A percentile compares a stretch with the other conserved stretches of the same genome.
Evolutionary conservation across 768 basidiomycete genomes (phyloP).

Genomic region (Calocybe gangraenosa): DNA sequence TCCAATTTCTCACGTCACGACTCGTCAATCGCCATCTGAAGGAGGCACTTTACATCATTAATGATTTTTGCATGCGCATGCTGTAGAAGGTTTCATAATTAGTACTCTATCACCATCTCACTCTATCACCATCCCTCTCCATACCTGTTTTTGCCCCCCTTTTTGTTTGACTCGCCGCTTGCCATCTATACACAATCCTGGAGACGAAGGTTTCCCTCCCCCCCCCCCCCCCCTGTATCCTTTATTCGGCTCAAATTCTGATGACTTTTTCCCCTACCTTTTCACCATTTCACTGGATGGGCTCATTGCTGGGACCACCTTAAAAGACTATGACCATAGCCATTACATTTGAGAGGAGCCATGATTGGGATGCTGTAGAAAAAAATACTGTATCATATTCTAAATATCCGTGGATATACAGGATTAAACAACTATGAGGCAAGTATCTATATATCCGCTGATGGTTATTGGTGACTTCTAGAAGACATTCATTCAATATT

Average conservation of each 20-base stretch:
- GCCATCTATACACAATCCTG: background rate
- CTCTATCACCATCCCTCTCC: slow-evolving; percentile 3
- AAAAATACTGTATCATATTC: no score
- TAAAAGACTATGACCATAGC: no score
- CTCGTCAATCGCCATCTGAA: slow-evolving; percentile 57
- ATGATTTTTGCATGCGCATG: slow-evolving; percentile 57
- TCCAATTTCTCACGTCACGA: slow-evolving; percentile 28
- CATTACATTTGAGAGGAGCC: no score
- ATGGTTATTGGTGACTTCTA: no score
- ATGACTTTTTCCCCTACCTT: slow-evolving; percentile 7
- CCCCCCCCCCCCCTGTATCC: slow-evolving; percentile 16
- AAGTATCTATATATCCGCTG: no score
- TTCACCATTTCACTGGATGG: background rate
- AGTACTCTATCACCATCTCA: slow-evolving; percentile 15
- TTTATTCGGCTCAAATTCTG: slow-evolving; percentile 15
- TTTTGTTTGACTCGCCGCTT: slow-evolving; percentile 3
- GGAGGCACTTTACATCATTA: slow-evolving; percentile 56
- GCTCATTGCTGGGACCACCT: background rate
- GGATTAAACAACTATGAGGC: no score
- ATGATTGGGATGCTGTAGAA: no score
- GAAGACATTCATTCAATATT: no score
- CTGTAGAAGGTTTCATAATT: slow-evolving; percentile 42
- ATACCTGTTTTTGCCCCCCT: no score
- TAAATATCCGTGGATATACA: no score
- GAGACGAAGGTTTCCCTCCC: background rate